A percentile compares a stretch with the other conserved stretches of the same genome.
These are phyloP conservation scores for Ramichloridium luteum DNA, from an alignment of 2,329 filamentous ascomycete species.

Conservation along the genomic window DNA sequence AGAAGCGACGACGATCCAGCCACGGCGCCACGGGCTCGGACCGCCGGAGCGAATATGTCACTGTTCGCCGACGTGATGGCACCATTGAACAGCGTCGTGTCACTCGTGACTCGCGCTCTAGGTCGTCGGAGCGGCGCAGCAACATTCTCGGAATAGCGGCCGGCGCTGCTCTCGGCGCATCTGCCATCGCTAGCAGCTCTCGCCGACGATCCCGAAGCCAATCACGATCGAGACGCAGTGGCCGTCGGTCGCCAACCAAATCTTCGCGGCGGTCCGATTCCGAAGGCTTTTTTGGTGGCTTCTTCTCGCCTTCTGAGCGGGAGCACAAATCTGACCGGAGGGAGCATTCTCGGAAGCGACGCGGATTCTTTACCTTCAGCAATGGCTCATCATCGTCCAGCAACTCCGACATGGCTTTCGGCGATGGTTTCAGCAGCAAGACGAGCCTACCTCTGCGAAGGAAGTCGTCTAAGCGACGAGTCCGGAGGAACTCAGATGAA, in stretches of 20 bases:
- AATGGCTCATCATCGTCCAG: slow-evolving; percentile 35
- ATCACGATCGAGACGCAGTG: slow-evolving; percentile 7
- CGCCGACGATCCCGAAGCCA: slow-evolving; percentile 17
- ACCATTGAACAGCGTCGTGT: slow-evolving; percentile 18
- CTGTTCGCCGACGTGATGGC: slow-evolving; percentile 21
- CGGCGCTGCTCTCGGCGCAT: slow-evolving; percentile 17
- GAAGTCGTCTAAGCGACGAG: slow-evolving; percentile 16
- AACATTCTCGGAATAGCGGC: slow-evolving; percentile 12
- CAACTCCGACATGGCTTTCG: slow-evolving; percentile 36
- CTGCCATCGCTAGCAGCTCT: slow-evolving; percentile 12
- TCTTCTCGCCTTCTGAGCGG: slow-evolving; percentile 21
- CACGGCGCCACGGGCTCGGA: slow-evolving; percentile 14
- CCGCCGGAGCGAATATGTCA: slow-evolving; percentile 14
- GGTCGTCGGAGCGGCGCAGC: slow-evolving; percentile 29
- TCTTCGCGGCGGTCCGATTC: slow-evolving; percentile 12
- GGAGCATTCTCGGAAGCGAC: slow-evolving; percentile 26
- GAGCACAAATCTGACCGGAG: slow-evolving; percentile 10
- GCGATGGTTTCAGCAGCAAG: slow-evolving; percentile 22
- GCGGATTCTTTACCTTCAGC: slow-evolving; percentile 38
- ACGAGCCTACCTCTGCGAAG: slow-evolving; percentile 11
- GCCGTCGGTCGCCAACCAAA: slow-evolving; percentile 6
- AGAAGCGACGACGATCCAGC: slow-evolving; percentile 21
- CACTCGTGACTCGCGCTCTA: slow-evolving; percentile 15
- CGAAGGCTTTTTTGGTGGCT: slow-evolving; percentile 17
- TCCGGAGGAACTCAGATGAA: slow-evolving; percentile 31